Base-by-base conservation (phyloP, 768 basidiomycete genomes). In the Lentinula sp. region DNA sequence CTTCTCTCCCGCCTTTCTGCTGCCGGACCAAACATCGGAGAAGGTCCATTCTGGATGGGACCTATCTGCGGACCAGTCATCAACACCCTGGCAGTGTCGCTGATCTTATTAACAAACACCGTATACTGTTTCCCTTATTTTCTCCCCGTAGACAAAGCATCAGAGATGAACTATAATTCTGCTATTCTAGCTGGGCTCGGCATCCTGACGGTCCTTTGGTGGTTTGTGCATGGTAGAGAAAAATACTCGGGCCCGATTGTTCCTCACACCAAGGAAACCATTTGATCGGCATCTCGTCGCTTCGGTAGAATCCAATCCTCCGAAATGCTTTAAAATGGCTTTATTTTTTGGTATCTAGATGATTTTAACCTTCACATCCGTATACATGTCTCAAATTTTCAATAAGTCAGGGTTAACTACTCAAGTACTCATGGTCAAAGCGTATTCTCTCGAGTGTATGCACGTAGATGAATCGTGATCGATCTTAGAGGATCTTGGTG, bases 11-110 rank as follows among this genome's bases (percentile, higher is more conserved):
- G 64, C 36, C 64, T 61, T 52, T 57, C 57, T 18, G 12, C 20
- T 28, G 28, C n/a, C 9, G 55, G 55, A 4, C 41, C 55, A 42
- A 64, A 64, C 35, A 41, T 64, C 18, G 53, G 57, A 15, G 50
- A 60, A 48, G 64, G 64, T 37, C 60, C 63, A 7, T 64, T 64
- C 45, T 64, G 63, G 63, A 64, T 64, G 63, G 60, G 63, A 20
- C 23, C 39, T 10, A 36, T 58, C 35, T 33, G 50, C 4, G 63
- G 63, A 12, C 50, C 56, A 37, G 23, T 59, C 5, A 61, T 64
- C 10, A 64, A 64, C 46, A 57, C 54, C 1, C 32, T 64, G 15
- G 59, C 63, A 37, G 63, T 64, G 35, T 55, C 50, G 23, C 45
- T 64, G 1, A 64, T 64, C 37, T 52, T 60, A 10, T 41, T 64